Evolutionary conservation across 1,284 basidiomycete genomes (phyloP).

Genomic region (Rhodotorula mucilaginosa): DNA sequence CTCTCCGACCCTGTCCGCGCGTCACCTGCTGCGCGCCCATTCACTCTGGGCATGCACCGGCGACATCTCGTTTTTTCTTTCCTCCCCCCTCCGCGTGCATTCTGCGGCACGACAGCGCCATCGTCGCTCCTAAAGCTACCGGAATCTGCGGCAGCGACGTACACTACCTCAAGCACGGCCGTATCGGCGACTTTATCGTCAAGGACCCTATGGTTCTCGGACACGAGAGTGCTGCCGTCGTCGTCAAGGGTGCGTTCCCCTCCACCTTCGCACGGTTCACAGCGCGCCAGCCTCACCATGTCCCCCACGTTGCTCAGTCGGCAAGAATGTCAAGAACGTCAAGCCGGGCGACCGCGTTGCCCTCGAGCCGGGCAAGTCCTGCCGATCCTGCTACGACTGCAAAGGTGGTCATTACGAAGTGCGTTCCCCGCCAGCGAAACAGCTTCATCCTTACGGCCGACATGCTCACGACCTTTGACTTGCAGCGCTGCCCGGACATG

Average conservation of each 20-base stretch:
- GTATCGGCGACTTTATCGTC: slow-evolving; percentile 57
- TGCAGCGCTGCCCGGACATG: slow-evolving; percentile 66
- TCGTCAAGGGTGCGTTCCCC: slow-evolving; percentile 45
- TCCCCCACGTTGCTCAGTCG: slow-evolving; percentile 52
- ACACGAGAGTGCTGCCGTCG: slow-evolving; percentile 60
- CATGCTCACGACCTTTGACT: too few species aligned
- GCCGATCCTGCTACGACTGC: slow-evolving; percentile 55
- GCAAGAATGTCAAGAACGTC: slow-evolving; percentile 65
- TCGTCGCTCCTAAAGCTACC: slow-evolving; percentile 88
- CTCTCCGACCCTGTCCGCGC: not conserved
- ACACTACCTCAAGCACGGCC: slow-evolving; percentile 71
- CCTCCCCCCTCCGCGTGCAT: too few species aligned
- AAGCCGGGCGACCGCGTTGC: slow-evolving; percentile 83
- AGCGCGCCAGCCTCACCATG: too few species aligned
- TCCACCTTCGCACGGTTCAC: not conserved
- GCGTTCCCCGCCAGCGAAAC: slow-evolving; percentile 26
- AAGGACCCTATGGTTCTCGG: slow-evolving; percentile 50
- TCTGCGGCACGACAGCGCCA: slow-evolving; percentile 54
- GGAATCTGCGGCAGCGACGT: slow-evolving; percentile 89
- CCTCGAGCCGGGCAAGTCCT: slow-evolving; percentile 57
- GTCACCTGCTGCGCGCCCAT: not conserved
- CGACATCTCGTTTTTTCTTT: too few species aligned
- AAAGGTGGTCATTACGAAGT: slow-evolving; percentile 54
- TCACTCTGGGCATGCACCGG: not conserved
- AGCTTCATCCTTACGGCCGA: not conserved